These are phyloP conservation scores for Phaeodactylum tricornutum DNA, from an alignment of 108 stramenopile genomes.

Conservation along the genomic window DNA sequence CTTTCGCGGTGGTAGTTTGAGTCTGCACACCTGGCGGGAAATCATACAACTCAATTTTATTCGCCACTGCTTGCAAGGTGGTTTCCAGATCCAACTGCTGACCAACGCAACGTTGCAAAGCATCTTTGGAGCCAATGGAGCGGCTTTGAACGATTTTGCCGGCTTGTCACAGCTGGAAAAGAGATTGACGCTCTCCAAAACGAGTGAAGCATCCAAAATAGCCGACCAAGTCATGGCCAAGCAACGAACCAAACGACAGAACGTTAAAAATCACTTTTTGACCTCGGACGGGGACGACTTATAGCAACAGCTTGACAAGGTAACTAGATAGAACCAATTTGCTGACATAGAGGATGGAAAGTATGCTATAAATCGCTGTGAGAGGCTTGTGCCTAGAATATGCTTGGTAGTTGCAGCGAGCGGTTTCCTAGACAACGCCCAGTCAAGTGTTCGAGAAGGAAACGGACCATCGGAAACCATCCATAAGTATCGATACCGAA, in stretches of 20 bases:
- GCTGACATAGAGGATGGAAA: too few relatives aligned
- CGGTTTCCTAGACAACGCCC: too few relatives aligned
- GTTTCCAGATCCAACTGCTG: slow-evolving; percentile 71
- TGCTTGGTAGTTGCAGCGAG: too few relatives aligned
- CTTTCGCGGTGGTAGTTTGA: slow-evolving; percentile 58
- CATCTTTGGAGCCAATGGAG: slow-evolving; percentile 57
- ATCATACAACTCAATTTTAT: slow-evolving; percentile 72
- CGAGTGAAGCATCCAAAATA: slow-evolving; percentile 57
- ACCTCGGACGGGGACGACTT: not conserved
- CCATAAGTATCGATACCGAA: too few relatives aligned
- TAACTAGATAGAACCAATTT: too few relatives aligned
- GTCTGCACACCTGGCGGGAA: slow-evolving; percentile 54
- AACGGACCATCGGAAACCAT: too few relatives aligned
- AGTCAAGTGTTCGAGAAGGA: too few relatives aligned
- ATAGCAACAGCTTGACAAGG: not conserved
- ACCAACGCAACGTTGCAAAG: slow-evolving; percentile 66
- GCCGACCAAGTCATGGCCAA: slow-evolving; percentile 54
- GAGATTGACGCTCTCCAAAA: slow-evolving; percentile 56
- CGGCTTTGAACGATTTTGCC: slow-evolving; percentile 19
- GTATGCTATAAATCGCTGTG: too few relatives aligned
- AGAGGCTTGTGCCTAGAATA: too few relatives aligned
- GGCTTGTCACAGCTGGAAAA: slow-evolving; percentile 65
- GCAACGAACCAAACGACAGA: slow-evolving; percentile 51
- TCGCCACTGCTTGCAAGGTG: slow-evolving; percentile 74
- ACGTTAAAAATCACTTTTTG: slow-evolving; percentile 74